These are phyloP conservation scores for Selaginella tamariscina DNA, from an alignment of 75 land plant genomes.

Conservation along the genomic window DNA sequence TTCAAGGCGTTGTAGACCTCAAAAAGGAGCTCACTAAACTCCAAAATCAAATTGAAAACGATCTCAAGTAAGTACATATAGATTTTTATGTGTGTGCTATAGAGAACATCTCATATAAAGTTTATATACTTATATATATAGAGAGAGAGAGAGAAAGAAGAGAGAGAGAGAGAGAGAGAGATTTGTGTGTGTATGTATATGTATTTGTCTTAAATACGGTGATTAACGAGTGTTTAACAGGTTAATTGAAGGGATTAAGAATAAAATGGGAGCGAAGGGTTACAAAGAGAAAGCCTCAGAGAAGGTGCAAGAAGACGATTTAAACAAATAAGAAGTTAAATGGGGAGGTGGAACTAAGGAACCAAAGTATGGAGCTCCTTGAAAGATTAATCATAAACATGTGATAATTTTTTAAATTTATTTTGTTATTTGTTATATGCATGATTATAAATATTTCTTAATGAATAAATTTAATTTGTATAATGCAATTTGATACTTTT, in stretches of 20 bases:
- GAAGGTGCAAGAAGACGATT: slow-evolving; percentile 49
- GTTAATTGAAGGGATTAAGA: slow-evolving; percentile 33
- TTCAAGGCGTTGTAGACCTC: slow-evolving; percentile 48
- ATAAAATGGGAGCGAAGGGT: slow-evolving; percentile 41
- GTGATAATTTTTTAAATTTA: no score
- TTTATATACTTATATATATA: no score
- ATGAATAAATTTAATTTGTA: no score
- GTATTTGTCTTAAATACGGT: neutral
- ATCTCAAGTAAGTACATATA: slow-evolving; percentile 33
- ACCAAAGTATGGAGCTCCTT: neutral
- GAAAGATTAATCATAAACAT: no score
- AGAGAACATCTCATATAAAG: neutral
- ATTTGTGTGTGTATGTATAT: no score
- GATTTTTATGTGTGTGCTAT: neutral
- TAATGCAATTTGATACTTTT: no score
- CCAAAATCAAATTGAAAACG: slow-evolving; percentile 43
- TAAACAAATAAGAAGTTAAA: slow-evolving; percentile 30
- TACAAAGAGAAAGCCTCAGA: slow-evolving; percentile 67
- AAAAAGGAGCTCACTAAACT: slow-evolving; percentile 49
- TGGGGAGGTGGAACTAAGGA: slow-evolving; percentile 31
- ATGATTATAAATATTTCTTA: no score
- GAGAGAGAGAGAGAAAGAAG: no score
- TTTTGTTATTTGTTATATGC: no score
- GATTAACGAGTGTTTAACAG: slow-evolving; percentile 27
- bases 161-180: no score